Evolutionary conservation across 331 rosid genomes (phyloP).

Genomic region (Pyracantha coccinea): DNA sequence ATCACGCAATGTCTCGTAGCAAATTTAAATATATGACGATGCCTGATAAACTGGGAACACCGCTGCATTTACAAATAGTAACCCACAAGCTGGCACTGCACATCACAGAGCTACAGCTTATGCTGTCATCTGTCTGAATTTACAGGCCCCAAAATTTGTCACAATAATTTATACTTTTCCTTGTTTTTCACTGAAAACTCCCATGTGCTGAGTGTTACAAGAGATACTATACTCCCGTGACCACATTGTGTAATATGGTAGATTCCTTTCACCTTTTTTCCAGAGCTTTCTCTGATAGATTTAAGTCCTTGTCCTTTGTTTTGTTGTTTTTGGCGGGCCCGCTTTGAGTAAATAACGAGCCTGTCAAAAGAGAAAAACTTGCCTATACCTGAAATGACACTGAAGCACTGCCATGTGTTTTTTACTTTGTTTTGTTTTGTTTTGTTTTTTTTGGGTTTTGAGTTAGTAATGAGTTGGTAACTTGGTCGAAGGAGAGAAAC

Average conservation of each 20-base stretch:
- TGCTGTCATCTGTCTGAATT: conserved; percentile 6
- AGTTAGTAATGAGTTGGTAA: too few species aligned
- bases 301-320: conserved; percentile 22
- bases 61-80: neutral
- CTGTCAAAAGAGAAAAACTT: neutral
- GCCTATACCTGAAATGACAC: too few species aligned
- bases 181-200: neutral
- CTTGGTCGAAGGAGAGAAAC: too few species aligned
- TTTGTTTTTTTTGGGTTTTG: too few species aligned
- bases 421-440: too few species aligned
- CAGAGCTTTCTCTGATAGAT: conserved; percentile 3
- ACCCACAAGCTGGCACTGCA: conserved; percentile 17
- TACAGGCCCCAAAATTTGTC: conserved; percentile 12
- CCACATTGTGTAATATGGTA: neutral
- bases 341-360: neutral
- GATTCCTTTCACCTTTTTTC: neutral
- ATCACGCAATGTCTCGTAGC: too few species aligned
- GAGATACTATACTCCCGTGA: conserved; percentile 28
- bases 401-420: too few species aligned
- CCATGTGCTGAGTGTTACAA: conserved; percentile 29
- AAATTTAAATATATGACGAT: too few species aligned
- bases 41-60: too few species aligned
- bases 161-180: conserved; percentile 4
- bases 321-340: conserved; percentile 15
- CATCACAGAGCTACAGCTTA: neutral